A percentile compares a stretch with the other conserved stretches of the same genome.
phyloP scores from a whole-genome alignment of 768 basidiomycete genomes.

The Sarcodon aspratus region DNA sequence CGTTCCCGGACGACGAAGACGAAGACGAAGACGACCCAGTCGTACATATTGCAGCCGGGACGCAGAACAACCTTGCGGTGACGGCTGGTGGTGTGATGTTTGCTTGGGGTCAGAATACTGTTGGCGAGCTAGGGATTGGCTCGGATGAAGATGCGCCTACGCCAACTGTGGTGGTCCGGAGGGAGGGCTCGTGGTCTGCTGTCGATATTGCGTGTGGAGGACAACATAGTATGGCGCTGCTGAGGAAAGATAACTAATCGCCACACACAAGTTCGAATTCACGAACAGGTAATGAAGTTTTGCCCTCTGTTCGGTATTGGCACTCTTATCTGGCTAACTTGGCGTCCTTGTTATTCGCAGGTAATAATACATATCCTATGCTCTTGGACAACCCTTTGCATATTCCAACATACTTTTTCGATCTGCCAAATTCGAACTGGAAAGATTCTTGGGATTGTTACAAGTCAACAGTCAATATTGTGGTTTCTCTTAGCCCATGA shows the following conservation, averaged over 20 bases:
- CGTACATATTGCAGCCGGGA: conserved; percentile 53
- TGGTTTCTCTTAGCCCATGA: too few relatives aligned
- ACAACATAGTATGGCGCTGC: conserved; percentile 65
- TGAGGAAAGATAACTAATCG: conserved; percentile 39
- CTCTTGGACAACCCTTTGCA: too few relatives aligned
- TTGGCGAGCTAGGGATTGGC: conserved; percentile 54
- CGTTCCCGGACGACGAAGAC: conserved; percentile 37
- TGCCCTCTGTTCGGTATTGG: too few relatives aligned
- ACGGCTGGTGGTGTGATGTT: conserved; percentile 59
- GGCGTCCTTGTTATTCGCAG: too few relatives aligned
- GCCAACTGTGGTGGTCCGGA: conserved; percentile 58
- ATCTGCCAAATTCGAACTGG: too few relatives aligned
- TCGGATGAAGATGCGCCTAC: conserved; percentile 48
- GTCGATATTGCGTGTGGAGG: conserved; percentile 59
- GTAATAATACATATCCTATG: too few relatives aligned
- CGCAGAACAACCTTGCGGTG: conserved; percentile 63
- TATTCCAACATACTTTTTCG: too few relatives aligned
- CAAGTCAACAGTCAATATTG: too few relatives aligned
- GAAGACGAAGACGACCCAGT: conserved; percentile 47
- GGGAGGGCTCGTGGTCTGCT: conserved; percentile 65
- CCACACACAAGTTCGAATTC: too few relatives aligned
- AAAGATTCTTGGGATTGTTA: too few relatives aligned
- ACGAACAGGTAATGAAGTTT: too few relatives aligned
- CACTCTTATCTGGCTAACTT: too few relatives aligned
- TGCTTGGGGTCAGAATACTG: conserved; percentile 67